These are phyloP conservation scores for Psilocybe sp. DNA, from an alignment of 768 basidiomycete genomes.

Conservation along the genomic window DNA sequence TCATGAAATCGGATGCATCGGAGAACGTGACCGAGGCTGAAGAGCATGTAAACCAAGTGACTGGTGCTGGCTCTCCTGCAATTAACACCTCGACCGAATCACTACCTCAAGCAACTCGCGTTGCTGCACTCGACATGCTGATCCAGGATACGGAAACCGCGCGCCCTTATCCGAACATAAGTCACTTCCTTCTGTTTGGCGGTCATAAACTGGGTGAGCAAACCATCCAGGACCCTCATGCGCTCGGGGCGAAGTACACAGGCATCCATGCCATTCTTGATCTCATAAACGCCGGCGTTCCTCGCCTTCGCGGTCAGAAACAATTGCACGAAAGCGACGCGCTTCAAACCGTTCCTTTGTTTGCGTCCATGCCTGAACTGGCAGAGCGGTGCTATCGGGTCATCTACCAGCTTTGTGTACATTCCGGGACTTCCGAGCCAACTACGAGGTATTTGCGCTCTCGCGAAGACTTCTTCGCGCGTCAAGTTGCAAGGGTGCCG, in stretches of 20 bases:
- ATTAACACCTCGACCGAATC: slow-evolving; percentile 40
- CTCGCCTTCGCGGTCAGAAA: slow-evolving; percentile 47
- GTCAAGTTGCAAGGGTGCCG: slow-evolving; percentile 79
- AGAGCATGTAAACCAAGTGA: slow-evolving; percentile 54
- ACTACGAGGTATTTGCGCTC: slow-evolving; percentile 85
- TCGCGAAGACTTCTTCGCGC: slow-evolving; percentile 83
- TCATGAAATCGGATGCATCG: slow-evolving; percentile 59
- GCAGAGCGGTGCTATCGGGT: slow-evolving; percentile 86
- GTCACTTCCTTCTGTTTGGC: slow-evolving; percentile 86
- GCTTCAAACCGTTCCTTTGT: slow-evolving; percentile 48
- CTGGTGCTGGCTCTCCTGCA: slow-evolving; percentile 74
- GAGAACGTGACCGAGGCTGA: slow-evolving; percentile 64
- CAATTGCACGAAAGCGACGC: slow-evolving; percentile 25
- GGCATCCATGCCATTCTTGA: slow-evolving; percentile 82
- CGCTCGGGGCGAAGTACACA: slow-evolving; percentile 64
- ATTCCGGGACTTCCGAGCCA: slow-evolving; percentile 77
- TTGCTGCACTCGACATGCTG: slow-evolving; percentile 79
- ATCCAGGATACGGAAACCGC: slow-evolving; percentile 68
- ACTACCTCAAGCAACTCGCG: slow-evolving; percentile 66
- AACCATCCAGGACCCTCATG: slow-evolving; percentile 76
- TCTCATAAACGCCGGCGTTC: slow-evolving; percentile 70
- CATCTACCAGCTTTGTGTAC: slow-evolving; percentile 84
- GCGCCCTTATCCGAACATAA: slow-evolving; percentile 74
- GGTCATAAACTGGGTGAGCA: slow-evolving; percentile 47
- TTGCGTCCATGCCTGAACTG: slow-evolving; percentile 64